Base-by-base conservation (phyloP, 139 green algal species). In the Chlamydomonas urium region DNA sequence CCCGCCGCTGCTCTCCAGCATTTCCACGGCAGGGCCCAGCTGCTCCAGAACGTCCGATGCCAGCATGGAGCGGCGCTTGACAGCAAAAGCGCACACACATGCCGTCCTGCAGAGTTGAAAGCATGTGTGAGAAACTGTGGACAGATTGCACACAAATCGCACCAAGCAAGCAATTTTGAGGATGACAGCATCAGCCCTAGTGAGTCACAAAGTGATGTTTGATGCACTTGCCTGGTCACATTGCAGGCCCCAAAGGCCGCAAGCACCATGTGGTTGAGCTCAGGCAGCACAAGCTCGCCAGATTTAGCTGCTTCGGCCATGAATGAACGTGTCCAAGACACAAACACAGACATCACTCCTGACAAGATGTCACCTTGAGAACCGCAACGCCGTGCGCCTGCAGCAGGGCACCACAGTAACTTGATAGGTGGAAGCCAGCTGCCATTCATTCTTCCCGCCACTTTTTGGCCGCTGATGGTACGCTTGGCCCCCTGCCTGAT, bases 281-380 rank as follows among this genome's bases (percentile, higher is more conserved):
- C 77, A 24, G 61, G 77, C 67, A 74, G 66, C 19, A 71, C 69
- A 29, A 34, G 48, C 48, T 72, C 72, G 19, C 32, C 29, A 8
- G 24, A 34, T 45, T 50, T 60, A 8, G 57, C 31, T 37, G 68
- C 77, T 17, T 29, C 37, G 19, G 74, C 71, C 14, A 79, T 45
- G 50, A 83, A 83, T 0, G 62, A 21, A 29, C 69, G 66, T 21
- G 72, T 75, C 77, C 77, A 83, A 26, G 77, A 56, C n/a, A 83
- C 69, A 47, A 83, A 79, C 53, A 72, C 76, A 31, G 72, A 72
- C 35, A 83, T 69, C 35, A 62, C 70, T 57, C 77, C 77, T 0
- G 81, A 66, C 31, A 90, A 59, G 34, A 93, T 76, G 58, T 93
- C 88, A 6, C 88, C 88, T 53, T 91, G 86, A 4, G 81, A 86